Evolutionary conservation across 306 rosid species (phyloP).

Genomic region (Cercis canadensis): DNA sequence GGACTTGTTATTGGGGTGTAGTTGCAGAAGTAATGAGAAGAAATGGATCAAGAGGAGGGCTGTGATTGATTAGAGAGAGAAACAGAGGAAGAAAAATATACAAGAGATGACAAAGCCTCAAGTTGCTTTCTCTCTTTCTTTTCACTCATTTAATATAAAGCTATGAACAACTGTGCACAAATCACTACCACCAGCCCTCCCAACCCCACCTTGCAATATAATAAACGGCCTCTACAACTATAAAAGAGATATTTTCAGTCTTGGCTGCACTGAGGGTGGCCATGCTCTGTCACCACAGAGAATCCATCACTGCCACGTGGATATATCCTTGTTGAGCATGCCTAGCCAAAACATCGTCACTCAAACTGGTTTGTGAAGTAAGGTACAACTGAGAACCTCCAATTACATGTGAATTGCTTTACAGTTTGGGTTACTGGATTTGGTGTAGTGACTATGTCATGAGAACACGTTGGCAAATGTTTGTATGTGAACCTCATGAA

Average conservation of each 20-base stretch:
- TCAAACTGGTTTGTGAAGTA: constrained; percentile 15
- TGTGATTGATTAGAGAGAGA: constrained; percentile 56
- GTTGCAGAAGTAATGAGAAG: constrained; percentile 28
- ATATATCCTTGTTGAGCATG: neutral
- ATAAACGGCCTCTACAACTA: constrained; percentile 30
- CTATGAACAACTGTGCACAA: constrained; percentile 30
- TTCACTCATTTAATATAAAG: constrained; percentile 63
- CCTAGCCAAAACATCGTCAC: neutral
- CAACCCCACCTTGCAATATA: constrained; percentile 53
- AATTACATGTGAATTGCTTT: constrained; percentile 13
- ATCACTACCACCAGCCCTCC: constrained; percentile 47
- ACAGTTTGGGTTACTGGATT: constrained; percentile 10
- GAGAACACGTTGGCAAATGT: neutral
- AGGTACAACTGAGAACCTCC: constrained; percentile 1
- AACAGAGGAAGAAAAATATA: constrained; percentile 19
- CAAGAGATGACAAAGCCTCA: constrained; percentile 46
- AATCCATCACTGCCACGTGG: constrained; percentile 41
- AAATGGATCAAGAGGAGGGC: constrained; percentile 44
- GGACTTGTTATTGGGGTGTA: constrained; percentile 24
- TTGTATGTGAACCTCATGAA: no score
- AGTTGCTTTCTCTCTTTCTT: constrained; percentile 54
- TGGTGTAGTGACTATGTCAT: constrained; percentile 32
- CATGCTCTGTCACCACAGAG: neutral
- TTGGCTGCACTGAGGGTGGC: constrained; percentile 26
- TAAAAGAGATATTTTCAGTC: constrained; percentile 35